Base-by-base conservation (phyloP, 2,329 filamentous ascomycete genomes). In the Fusarium robinianum region DNA sequence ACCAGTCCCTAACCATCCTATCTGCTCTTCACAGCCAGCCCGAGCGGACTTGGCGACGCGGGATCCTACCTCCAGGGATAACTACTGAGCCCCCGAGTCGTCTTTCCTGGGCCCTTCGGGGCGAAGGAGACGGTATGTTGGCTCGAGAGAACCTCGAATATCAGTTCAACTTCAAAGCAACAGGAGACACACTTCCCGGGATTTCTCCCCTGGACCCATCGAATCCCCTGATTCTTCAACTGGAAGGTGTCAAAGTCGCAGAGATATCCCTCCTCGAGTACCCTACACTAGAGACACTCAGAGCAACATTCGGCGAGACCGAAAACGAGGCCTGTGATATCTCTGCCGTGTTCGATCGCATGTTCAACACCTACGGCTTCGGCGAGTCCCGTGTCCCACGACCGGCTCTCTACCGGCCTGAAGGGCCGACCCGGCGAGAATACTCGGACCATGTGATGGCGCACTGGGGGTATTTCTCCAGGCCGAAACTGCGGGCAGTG, bases 341-440 rank as follows among this genome's bases (percentile, higher is more conserved):
- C 3, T 34, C 30, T 0, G 14, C 34, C 5, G 46, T 57, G 0
- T 44, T 54, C 2, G 40, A 57, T 6, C 46, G 38, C 9, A 37
- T 57, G 6, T 19, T 57, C 2, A 49, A 57, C 5, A 46, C 46
- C 0, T 57, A 53, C 5, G 53, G 38, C 1, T 33, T 57, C 1
- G 42, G 50, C 2, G 46, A 35, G 0, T 56, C 51, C 3, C 54
- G 53, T 53, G 31, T 41, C n/a, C n/a, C n/a, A n/a, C n/a, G n/a
- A n/a, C n/a, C n/a, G n/a, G n/a, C n/a, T n/a, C n/a, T n/a, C n/a
- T n/a, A n/a, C n/a, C n/a, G n/a, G n/a, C n/a, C n/a, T n/a, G n/a
- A n/a, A n/a, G n/a, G n/a, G n/a, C n/a, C 26, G 5, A 42, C 49
- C 3, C 36, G 38, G 1, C 14, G 16, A 11, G 50, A 54, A 24